Evolutionary conservation across 805 yeast species (phyloP).

Genomic region (Pichia kluyveri): DNA sequence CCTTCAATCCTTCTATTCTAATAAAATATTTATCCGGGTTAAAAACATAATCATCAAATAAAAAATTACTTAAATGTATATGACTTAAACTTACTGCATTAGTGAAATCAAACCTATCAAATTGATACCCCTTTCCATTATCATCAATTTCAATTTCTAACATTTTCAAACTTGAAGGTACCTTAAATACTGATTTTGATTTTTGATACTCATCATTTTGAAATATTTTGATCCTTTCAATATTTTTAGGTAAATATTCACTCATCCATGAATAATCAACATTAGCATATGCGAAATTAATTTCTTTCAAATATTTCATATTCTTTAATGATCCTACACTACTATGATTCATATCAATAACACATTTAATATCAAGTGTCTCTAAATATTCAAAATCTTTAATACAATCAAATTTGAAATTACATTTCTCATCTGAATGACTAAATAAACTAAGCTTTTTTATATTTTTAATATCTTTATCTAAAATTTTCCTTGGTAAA

Average conservation of each 20-base stretch:
- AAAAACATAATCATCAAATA: neutral
- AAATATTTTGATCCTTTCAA: neutral
- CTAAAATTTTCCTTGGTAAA: too few relatives aligned
- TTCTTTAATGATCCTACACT: too few relatives aligned
- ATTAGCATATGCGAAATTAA: neutral
- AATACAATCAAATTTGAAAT: too few relatives aligned
- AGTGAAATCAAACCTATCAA: neutral
- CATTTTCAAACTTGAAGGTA: neutral
- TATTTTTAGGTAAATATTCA: neutral
- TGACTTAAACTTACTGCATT: neutral
- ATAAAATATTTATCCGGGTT: neutral
- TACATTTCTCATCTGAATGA: too few relatives aligned
- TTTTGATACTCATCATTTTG: neutral
- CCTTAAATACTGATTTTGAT: neutral
- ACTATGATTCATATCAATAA: too few relatives aligned
- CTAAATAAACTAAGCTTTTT: too few relatives aligned
- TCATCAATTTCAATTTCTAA: slow-evolving; percentile 1
- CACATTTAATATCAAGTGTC: too few relatives aligned
- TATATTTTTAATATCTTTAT: too few relatives aligned
- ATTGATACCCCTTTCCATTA: neutral
- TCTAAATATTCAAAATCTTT: too few relatives aligned
- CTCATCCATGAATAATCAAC: neutral
- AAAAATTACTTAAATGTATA: neutral
- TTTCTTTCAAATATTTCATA: neutral
- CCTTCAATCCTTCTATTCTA: neutral